Conservation (phyloP, 805 yeast species). For the Metschnikowia dekortorum region DNA sequence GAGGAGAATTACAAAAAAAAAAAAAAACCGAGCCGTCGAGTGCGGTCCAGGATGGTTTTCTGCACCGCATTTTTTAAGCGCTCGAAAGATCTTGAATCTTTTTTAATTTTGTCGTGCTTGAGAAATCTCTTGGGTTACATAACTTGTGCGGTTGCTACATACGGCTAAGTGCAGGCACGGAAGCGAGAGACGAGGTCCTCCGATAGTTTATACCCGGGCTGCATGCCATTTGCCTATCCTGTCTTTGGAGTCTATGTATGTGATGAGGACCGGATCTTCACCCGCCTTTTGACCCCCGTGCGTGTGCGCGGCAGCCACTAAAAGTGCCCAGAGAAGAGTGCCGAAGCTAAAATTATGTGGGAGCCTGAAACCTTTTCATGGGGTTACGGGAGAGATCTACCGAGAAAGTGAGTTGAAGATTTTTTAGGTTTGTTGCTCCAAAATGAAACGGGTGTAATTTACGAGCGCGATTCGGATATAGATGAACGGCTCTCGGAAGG, state of each 20-base stretch:
- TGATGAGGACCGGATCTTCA: background rate
- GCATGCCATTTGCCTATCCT: background rate
- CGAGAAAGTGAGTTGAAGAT: too few relatives aligned
- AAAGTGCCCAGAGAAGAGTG: background rate
- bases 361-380: too few relatives aligned
- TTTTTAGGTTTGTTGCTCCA: too few relatives aligned
- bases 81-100: constrained; percentile 4
- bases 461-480: background rate
- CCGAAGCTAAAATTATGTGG: too few relatives aligned
- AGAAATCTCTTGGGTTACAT: background rate
- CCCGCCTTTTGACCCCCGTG: background rate
- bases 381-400: too few relatives aligned
- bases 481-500: background rate
- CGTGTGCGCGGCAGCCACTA: background rate
- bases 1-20: background rate
- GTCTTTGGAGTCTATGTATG: background rate
- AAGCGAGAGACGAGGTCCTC: background rate
- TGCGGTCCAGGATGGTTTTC: constrained; percentile 5
- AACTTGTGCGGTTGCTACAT: constrained; percentile 2
- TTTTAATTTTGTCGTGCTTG: background rate
- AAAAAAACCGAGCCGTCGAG: constrained; percentile 2
- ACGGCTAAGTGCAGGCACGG: background rate
- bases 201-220: background rate
- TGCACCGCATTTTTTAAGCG: constrained; percentile 4
- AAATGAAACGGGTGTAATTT: background rate